Conservation (phyloP, 805 yeast species). For the Starmerella floris region DNA sequence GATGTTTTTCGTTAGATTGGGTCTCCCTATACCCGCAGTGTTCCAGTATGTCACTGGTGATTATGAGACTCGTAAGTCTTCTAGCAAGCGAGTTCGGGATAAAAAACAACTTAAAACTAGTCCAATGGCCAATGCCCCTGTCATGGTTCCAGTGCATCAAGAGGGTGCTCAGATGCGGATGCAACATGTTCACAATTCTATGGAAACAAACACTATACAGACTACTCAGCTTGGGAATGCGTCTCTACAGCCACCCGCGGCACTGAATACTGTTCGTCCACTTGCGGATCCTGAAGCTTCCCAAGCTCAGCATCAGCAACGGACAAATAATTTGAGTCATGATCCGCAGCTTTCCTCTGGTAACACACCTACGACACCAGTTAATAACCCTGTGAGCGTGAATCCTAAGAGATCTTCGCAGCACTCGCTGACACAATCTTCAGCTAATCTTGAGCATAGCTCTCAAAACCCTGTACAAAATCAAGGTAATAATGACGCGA, state of each 20-base stretch:
- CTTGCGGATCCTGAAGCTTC: background rate
- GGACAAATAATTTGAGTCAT: background rate
- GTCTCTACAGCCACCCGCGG: background rate
- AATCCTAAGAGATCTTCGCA: background rate
- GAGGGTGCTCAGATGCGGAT: background rate
- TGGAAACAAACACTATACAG: no score
- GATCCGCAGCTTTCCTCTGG: background rate
- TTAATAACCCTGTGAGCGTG: background rate
- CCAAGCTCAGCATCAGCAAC: background rate
- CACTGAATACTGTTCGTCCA: background rate
- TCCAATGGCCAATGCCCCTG: background rate
- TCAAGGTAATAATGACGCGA: background rate
- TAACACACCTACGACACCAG: background rate
- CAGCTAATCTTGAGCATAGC: background rate
- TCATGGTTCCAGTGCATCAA: background rate
- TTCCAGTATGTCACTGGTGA: constrained; percentile 80
- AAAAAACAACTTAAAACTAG: background rate
- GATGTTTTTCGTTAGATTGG: constrained; percentile 64
- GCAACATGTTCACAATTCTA: background rate
- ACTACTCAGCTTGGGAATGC: no score
- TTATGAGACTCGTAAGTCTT: constrained; percentile 20
- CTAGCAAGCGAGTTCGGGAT: constrained; percentile 14
- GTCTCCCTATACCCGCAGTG: constrained; percentile 66
- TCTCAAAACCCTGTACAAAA: no score
- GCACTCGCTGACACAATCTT: background rate